phyloP scores from a whole-genome alignment of 768 basidiomycete species.

The Russula sp. region DNA sequence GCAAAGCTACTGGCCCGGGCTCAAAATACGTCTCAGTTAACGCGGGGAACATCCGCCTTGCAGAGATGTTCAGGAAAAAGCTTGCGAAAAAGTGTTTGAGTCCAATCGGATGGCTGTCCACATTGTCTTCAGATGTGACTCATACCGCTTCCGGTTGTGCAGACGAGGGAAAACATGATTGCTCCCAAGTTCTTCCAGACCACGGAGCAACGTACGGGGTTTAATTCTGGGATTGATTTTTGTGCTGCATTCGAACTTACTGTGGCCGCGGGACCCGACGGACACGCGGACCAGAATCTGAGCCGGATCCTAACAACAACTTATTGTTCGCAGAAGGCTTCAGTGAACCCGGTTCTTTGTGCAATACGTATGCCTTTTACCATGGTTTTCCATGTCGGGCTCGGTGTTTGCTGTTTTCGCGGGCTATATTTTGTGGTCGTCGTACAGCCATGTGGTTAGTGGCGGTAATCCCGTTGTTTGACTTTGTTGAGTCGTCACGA shows the following conservation, averaged over 20 bases:
- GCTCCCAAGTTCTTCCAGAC: background rate
- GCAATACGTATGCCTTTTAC: no score
- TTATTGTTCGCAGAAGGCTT: no score
- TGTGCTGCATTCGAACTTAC: background rate
- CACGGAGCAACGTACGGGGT: background rate
- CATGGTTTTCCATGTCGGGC: no score
- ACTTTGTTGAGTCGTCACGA: no score
- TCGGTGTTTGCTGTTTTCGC: no score
- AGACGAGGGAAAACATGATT: no score
- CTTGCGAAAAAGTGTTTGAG: background rate
- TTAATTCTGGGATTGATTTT: background rate
- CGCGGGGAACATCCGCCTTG: background rate
- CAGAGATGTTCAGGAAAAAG: background rate
- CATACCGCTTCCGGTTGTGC: background rate
- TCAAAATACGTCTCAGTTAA: background rate
- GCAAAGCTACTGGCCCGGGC: background rate
- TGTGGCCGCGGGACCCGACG: background rate
- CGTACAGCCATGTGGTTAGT: no score
- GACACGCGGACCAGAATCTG: conserved; percentile 1
- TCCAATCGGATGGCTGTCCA: background rate
- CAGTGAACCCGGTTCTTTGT: no score
- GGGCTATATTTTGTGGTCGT: no score
- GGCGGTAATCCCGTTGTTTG: no score
- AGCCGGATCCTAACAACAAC: background rate
- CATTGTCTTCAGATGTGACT: background rate